Conservation (phyloP, 768 basidiomycete genomes). For the Rhodosporidiobolus sp. region DNA sequence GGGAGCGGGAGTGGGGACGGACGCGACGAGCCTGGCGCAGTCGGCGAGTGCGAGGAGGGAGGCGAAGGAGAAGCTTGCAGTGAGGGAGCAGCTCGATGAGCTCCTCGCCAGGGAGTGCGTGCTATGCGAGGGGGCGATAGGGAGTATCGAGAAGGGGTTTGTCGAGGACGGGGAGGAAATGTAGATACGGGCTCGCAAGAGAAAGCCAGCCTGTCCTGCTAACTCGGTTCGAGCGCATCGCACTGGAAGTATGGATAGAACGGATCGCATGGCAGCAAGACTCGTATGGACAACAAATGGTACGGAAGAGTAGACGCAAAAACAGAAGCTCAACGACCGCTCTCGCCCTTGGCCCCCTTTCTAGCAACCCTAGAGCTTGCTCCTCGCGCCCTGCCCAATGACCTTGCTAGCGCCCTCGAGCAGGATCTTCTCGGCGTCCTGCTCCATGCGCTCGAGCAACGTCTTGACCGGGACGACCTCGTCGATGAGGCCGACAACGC, state of each 20-base stretch:
- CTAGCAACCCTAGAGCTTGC: constrained; percentile 29
- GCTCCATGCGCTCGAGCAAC: constrained; percentile 66
- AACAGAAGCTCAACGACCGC: too few species aligned
- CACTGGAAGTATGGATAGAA: too few species aligned
- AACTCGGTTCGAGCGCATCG: too few species aligned
- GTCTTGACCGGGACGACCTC: constrained; percentile 80
- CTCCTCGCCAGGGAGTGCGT: constrained; percentile 85
- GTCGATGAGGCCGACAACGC: constrained; percentile 57
- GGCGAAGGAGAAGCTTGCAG: constrained; percentile 68
- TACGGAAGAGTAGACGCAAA: too few species aligned
- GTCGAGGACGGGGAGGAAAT: constrained; percentile 59
- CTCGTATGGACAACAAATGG: too few species aligned
- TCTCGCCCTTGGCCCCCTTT: too few species aligned
- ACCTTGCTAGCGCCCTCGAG: constrained; percentile 14
- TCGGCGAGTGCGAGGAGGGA: constrained; percentile 63
- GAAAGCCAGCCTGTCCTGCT: too few species aligned
- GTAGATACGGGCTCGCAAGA: constrained; percentile 18
- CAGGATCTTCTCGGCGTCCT: constrained; percentile 60
- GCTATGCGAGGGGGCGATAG: constrained; percentile 84
- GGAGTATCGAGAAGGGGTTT: constrained; percentile 81
- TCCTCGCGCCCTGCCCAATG: constrained; percentile 1
- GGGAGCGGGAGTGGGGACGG: constrained; percentile 1
- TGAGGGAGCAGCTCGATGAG: constrained; percentile 82
- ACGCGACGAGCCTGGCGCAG: constrained; percentile 52
- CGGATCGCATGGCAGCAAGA: too few species aligned